A percentile compares a stretch with the other conserved stretches of the same genome.
phyloP scores from a whole-genome alignment of 2,329 filamentous ascomycete species.

The Incumbomyces delicatus region DNA sequence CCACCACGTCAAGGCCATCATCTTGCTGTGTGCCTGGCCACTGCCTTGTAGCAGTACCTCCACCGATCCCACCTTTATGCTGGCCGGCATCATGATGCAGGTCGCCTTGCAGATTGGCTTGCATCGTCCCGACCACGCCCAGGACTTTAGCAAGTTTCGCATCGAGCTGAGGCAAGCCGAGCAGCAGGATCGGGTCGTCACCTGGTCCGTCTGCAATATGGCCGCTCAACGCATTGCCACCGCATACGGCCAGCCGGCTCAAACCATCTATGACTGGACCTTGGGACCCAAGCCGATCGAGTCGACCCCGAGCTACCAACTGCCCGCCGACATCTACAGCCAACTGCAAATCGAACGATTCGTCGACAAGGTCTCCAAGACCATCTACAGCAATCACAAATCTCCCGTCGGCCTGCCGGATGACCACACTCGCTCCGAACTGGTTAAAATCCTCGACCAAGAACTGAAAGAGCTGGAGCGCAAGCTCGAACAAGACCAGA shows the following conservation, averaged over 20 bases:
- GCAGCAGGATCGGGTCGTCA: constrained; percentile 53
- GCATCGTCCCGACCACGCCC: constrained; percentile 54
- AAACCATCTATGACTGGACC: constrained; percentile 52
- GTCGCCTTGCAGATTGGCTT: constrained; percentile 58
- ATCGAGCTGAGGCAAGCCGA: constrained; percentile 51
- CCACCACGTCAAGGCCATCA: constrained; percentile 55
- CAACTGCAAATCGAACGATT: constrained; percentile 50
- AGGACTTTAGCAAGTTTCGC: constrained; percentile 44
- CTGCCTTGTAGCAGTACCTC: constrained; percentile 54
- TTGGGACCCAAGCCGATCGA: constrained; percentile 35
- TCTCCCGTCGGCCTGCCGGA: constrained; percentile 44
- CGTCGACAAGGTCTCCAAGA: constrained; percentile 47
- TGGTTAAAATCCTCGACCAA: constrained; percentile 36
- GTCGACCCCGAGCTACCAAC: constrained; percentile 35
- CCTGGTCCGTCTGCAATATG: constrained; percentile 60
- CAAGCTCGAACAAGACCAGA: constrained; percentile 30
- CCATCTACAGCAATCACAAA: constrained; percentile 46
- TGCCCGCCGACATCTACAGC: constrained; percentile 43
- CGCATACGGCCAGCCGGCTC: constrained; percentile 58
- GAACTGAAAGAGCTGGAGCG: constrained; percentile 45
- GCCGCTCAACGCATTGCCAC: constrained; percentile 58
- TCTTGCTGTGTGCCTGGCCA: constrained; percentile 55
- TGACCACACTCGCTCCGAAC: constrained; percentile 34
- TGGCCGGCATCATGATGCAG: constrained; percentile 58
- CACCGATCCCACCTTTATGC: constrained; percentile 56